A percentile compares a stretch with the other conserved stretches of the same genome.
phyloP scores from a whole-genome alignment of 2,329 filamentous ascomycete genomes.

The Neophaeococcomyces aloes region DNA sequence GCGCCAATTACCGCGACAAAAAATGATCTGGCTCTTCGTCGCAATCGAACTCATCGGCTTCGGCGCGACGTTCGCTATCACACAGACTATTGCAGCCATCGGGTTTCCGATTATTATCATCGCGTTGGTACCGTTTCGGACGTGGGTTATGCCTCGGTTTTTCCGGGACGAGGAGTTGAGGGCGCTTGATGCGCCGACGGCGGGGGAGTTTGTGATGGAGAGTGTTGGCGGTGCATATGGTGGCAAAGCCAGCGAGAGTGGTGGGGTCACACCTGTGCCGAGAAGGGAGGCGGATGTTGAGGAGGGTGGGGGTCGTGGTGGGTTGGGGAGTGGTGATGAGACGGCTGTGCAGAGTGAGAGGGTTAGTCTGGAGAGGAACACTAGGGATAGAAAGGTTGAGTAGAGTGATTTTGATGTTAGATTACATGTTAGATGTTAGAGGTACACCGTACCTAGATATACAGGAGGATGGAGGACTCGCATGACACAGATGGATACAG shows the following conservation, averaged over 20 bases:
- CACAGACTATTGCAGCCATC: slow-evolving; percentile 70
- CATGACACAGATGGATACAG: too few species aligned
- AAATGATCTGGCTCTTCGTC: slow-evolving; percentile 43
- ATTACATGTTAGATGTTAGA: too few species aligned
- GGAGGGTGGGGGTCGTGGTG: too few species aligned
- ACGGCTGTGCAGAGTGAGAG: too few species aligned
- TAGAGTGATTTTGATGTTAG: too few species aligned
- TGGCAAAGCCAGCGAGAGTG: slow-evolving; percentile 36
- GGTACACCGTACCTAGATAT: too few species aligned
- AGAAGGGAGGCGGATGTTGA: too few species aligned
- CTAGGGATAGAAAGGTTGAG: too few species aligned
- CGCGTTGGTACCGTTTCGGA: slow-evolving; percentile 55
- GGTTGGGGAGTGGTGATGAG: too few species aligned
- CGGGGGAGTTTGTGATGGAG: slow-evolving; percentile 65
- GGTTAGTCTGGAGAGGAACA: too few species aligned
- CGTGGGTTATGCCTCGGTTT: slow-evolving; percentile 51
- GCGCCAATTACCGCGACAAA: slow-evolving; percentile 32
- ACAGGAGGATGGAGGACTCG: too few species aligned
- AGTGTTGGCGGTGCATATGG: slow-evolving; percentile 57
- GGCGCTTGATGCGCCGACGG: slow-evolving; percentile 59
- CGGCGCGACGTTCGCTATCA: slow-evolving; percentile 58
- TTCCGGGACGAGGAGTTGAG: slow-evolving; percentile 52
- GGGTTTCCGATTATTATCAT: slow-evolving; percentile 69
- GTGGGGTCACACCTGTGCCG: too few species aligned
- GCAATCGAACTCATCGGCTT: slow-evolving; percentile 43